phyloP scores from a whole-genome alignment of 495 filamentous ascomycete species.

The Penicillium egyptiacum region DNA sequence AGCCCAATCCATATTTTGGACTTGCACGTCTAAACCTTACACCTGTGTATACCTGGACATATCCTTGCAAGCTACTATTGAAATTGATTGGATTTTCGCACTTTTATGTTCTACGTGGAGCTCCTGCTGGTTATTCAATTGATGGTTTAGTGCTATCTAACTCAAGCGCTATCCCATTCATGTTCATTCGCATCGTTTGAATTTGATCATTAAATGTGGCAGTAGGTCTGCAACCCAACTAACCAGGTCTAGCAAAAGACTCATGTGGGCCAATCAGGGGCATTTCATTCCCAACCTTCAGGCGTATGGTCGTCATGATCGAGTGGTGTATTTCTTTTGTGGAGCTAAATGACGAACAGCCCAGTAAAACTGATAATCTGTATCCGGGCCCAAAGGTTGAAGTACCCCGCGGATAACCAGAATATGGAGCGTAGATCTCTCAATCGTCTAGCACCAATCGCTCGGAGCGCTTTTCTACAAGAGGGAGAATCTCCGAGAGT shows the following conservation, averaged over 20 bases:
- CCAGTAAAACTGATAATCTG: background rate
- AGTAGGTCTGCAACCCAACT: background rate
- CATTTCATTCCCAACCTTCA: background rate
- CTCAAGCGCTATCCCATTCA: background rate
- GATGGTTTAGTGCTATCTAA: background rate
- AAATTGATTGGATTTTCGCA: background rate
- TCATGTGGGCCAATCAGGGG: background rate
- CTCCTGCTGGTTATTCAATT: background rate
- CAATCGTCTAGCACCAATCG: slow-evolving; percentile 32
- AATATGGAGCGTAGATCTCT: background rate
- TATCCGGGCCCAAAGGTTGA: background rate
- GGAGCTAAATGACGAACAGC: background rate
- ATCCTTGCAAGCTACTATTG: background rate
- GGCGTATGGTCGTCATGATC: background rate
- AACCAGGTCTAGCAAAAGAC: background rate
- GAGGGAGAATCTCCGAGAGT: slow-evolving; percentile 68
- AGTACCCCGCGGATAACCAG: too few species aligned
- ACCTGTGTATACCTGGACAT: background rate
- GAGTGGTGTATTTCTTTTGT: background rate
- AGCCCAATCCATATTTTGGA: too few species aligned
- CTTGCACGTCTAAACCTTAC: background rate
- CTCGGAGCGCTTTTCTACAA: slow-evolving; percentile 60
- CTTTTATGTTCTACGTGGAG: background rate
- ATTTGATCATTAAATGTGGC: background rate
- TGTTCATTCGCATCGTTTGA: slow-evolving; percentile 9